A percentile compares a stretch with the other conserved stretches of the same genome.
Evolutionary conservation across 768 basidiomycete genomes (phyloP).

Genomic region (Amanita rubescens): DNA sequence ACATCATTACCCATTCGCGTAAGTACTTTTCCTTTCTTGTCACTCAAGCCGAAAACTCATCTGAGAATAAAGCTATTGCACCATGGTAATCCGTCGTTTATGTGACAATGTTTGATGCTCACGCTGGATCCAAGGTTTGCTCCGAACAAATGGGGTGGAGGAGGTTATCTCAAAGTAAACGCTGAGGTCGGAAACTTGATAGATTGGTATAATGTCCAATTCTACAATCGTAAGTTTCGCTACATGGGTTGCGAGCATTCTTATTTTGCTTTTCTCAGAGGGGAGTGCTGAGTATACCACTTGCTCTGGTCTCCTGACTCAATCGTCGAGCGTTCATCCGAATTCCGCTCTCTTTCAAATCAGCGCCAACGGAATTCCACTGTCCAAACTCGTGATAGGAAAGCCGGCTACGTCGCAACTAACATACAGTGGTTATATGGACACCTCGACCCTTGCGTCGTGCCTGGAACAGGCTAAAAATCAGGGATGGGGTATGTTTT

Average conservation of each 20-base stretch:
- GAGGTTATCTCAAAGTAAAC: constrained; percentile 51
- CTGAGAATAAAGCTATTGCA: constrained; percentile 33
- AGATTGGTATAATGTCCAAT: constrained; percentile 58
- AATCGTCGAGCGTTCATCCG: constrained; percentile 36
- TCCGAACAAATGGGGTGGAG: constrained; percentile 34
- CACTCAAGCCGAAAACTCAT: constrained; percentile 12
- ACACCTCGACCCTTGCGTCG: constrained; percentile 13
- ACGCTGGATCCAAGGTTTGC: constrained; percentile 30
- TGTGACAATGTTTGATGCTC: not conserved
- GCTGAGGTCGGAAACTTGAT: constrained; percentile 46
- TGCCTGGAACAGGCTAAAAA: constrained; percentile 10
- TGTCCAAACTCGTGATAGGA: constrained; percentile 52
- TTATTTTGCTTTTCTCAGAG: not conserved
- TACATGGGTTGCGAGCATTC: not conserved
- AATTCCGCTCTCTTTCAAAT: constrained; percentile 37
- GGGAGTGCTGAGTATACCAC: not conserved
- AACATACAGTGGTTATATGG: constrained; percentile 35
- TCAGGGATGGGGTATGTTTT: not conserved
- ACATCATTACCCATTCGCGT: constrained; percentile 44
- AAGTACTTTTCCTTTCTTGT: constrained; percentile 23
- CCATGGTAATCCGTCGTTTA: constrained; percentile 29
- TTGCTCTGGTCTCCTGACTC: not conserved
- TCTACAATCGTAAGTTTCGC: constrained; percentile 27
- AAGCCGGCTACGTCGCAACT: constrained; percentile 38
- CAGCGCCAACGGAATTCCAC: constrained; percentile 33